Conservation (phyloP, 140 eudicot genomes). For the Senecio squalidus region DNA sequence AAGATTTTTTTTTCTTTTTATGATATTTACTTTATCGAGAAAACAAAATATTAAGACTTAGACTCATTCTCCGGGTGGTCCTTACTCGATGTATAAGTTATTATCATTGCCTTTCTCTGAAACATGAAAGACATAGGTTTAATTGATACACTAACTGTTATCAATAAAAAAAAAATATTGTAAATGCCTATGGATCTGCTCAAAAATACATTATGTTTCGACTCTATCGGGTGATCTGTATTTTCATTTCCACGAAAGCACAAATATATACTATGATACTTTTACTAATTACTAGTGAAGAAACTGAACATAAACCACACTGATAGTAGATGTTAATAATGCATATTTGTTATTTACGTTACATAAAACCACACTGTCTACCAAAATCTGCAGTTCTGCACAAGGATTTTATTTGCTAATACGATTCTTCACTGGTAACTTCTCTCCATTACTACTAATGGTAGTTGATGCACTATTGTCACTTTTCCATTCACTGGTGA, state of each 20-base stretch:
- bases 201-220: not conserved
- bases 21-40: too few species aligned
- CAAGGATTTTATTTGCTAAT: not conserved
- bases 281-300: not conserved
- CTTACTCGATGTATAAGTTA: too few species aligned
- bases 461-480: slow-evolving; percentile 12
- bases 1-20: too few species aligned
- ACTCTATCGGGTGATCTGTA: not conserved
- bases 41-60: too few species aligned
- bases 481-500: slow-evolving; percentile 23
- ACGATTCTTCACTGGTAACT: not conserved
- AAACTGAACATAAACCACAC: not conserved
- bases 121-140: too few species aligned
- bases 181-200: not conserved
- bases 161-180: not conserved
- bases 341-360: not conserved
- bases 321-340: not conserved
- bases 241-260: not conserved
- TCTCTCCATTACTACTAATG: slow-evolving; percentile 1
- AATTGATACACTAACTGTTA: not conserved
- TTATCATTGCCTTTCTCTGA: too few species aligned
- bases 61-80: too few species aligned
- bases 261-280: not conserved
- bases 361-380: not conserved
- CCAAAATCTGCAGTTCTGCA: not conserved